Percentiles rank a stretch among this genome's conserved stretches.
phyloP scores from a whole-genome alignment of 495 filamentous ascomycete species.

The Xylaria castorea region DNA sequence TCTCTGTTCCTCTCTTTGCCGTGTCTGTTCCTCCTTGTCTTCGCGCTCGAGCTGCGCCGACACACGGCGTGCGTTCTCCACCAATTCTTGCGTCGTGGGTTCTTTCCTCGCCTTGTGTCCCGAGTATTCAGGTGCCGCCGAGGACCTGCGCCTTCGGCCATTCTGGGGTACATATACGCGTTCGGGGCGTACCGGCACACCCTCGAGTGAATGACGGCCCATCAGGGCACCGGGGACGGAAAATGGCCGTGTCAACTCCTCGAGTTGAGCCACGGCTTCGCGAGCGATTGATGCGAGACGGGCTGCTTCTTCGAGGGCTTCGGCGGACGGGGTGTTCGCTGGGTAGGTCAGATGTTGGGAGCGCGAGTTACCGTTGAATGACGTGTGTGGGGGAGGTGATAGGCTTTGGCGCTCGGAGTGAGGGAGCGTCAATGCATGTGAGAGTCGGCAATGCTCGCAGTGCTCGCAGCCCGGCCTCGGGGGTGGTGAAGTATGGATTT shows the following conservation, averaged over 20 bases:
- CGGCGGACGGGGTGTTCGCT: slow-evolving; percentile 16
- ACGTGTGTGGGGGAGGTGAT: background rate
- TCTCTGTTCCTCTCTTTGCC: slow-evolving; percentile 6
- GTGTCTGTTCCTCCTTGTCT: slow-evolving; percentile 14
- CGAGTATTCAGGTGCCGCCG: background rate
- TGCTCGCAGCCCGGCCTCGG: slow-evolving; percentile 21
- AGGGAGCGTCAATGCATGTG: background rate
- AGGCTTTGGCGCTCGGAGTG: slow-evolving; percentile 1
- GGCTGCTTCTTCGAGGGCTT: slow-evolving; percentile 29
- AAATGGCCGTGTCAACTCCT: slow-evolving; percentile 27
- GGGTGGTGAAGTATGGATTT: background rate
- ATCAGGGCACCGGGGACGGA: background rate
- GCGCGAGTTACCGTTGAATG: slow-evolving; percentile 2
- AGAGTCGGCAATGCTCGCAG: slow-evolving; percentile 29
- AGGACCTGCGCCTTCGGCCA: slow-evolving; percentile 9
- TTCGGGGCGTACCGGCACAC: background rate
- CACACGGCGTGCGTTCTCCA: slow-evolving; percentile 27
- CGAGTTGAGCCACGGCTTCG: slow-evolving; percentile 23
- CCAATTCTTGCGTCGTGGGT: slow-evolving; percentile 24
- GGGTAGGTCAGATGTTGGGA: background rate
- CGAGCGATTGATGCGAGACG: slow-evolving; percentile 27
- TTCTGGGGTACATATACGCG: slow-evolving; percentile 17
- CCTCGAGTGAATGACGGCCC: slow-evolving; percentile 12
- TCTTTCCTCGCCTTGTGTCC: background rate
- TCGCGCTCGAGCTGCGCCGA: slow-evolving; percentile 27